Percentiles rank a stretch among this genome's conserved stretches.
Conservation (phyloP, 805 yeast genomes). For the Suhomyces xylopsoci region DNA sequence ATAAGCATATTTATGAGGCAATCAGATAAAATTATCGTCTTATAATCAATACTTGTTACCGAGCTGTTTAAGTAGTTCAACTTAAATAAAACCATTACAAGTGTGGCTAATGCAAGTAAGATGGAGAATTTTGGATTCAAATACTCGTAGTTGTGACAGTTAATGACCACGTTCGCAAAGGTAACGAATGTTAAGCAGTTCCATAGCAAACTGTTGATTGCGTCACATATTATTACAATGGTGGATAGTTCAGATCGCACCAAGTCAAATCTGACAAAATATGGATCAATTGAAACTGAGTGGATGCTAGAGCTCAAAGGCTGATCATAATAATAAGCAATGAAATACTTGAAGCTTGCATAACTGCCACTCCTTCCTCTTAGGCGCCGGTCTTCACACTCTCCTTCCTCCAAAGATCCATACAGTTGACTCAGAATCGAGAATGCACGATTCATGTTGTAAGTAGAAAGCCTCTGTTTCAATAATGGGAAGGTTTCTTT, state of each 20-base stretch:
- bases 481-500: conserved; percentile 10
- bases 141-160: neutral
- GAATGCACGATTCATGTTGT: conserved; percentile 16
- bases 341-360: conserved; percentile 11
- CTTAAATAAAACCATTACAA: conserved; percentile 17
- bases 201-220: conserved; percentile 17
- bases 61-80: conserved; percentile 16
- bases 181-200: conserved; percentile 11
- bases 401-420: conserved; percentile 6
- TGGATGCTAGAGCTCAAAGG: conserved; percentile 19
- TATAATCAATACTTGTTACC: neutral
- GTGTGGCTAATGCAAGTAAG: neutral
- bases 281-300: conserved; percentile 21
- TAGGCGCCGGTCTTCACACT: neutral
- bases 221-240: conserved; percentile 4
- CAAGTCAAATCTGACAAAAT: conserved; percentile 20
- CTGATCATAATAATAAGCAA: conserved; percentile 21
- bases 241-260: conserved; percentile 15
- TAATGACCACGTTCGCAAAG: neutral
- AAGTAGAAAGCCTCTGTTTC: conserved; percentile 17
- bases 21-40: conserved; percentile 3
- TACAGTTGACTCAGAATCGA: conserved; percentile 7
- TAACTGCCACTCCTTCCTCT: neutral
- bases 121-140: conserved; percentile 4
- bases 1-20: conserved; percentile 1